Base-by-base conservation (phyloP, 2,329 filamentous ascomycete genomes). In the Epichloe amarillans region DNA sequence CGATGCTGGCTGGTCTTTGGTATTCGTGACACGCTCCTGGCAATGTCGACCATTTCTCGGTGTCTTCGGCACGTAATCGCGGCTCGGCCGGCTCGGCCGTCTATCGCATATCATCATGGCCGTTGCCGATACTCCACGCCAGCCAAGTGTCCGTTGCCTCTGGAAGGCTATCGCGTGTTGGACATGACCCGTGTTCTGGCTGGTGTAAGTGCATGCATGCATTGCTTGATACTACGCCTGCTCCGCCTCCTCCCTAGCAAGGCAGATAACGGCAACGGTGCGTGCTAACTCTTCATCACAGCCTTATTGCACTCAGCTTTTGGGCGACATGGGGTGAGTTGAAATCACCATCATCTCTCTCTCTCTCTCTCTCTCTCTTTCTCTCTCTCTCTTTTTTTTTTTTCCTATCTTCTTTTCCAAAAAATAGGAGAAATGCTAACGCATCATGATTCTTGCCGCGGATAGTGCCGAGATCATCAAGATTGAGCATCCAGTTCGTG, bases 181-280 rank as follows among this genome's bases (percentile, higher is more conserved):
- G 93, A 98, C 66, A 94, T 98, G 89, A 97, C 91, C 3, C 80
- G 93, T 70, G 93, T 98, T 2, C 71, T 98, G 56, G 93, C 93
- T 55, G 93, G 93, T 52, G 91, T 96, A 73, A 69, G 84, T 76
- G 30, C 51, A 46, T 37, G 8, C 42, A 33, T 30, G 8, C 21
- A 36, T 21, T 23, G n/a, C 5, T 39, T 11, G 35, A 35, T 49
- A 53, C 59, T 61, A 39, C 56, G 41, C n/a, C 17, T 30, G 15
- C 45, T 45, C 17, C 19, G 26, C 2, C 42, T 35, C 19, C 40
- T 12, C 11, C 40, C 19, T 42, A 12, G 40, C 11, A 42, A 42
- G 40, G 8, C 40, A 36, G 17, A 30, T 30, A 4, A 30, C 10
- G 30, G 30, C 4, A 36, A 30, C 2, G 15, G 12, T 36, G 15